Evolutionary conservation across 768 basidiomycete genomes (phyloP), one percentile per base, ranked within the genome.

Genomic region (Amanita jacksonii): DNA sequence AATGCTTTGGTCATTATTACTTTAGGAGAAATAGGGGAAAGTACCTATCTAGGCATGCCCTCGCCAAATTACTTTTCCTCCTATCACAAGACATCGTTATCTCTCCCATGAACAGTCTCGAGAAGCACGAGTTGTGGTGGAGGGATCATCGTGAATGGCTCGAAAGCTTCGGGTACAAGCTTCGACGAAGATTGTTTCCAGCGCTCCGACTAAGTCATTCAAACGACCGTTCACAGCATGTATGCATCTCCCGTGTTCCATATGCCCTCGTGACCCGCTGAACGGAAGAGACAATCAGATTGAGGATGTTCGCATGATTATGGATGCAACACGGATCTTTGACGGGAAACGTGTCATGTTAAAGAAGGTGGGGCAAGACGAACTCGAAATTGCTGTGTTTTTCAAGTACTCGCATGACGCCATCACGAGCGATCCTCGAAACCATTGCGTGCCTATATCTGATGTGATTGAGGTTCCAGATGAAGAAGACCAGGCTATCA

Each of bases 361-460:
- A 16, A 69, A 67, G 47, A 8, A 43, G 10, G 28, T 65, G 1
- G 20, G 41, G n/a, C 6, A n/a, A 0, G 51, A 57, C 0, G 67
- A 73, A 19, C 43, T 57, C 13, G 48, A 60, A 1, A 64, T 70
- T 28, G 54, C 49, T 0, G 40, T 22, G 43, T 49, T 59, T 54
- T 49, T 59, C 44, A 51, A 53, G 8, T 19, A 31, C 22, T 40
- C 39, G 16, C 38, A 45, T 12, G 43, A 49, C 8, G 38, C 48
- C 6, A 38, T 52, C 8, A 34, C 36, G 1, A 19, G 23, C 19
- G 49, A 59, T 40, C 47, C 58, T 31, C 43, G 49, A 33, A 72
- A 68, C n/a, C 64, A 65, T 36, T 66, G 65, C 10, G 54, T 63
- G 2, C 64, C 62, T 0, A 30, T 68, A 7, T 52, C 53, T 19